Evolutionary conservation across 352 stramenopile genomes (phyloP), one percentile per base, ranked within the genome.

Genomic region (Peronospora farinosa): DNA sequence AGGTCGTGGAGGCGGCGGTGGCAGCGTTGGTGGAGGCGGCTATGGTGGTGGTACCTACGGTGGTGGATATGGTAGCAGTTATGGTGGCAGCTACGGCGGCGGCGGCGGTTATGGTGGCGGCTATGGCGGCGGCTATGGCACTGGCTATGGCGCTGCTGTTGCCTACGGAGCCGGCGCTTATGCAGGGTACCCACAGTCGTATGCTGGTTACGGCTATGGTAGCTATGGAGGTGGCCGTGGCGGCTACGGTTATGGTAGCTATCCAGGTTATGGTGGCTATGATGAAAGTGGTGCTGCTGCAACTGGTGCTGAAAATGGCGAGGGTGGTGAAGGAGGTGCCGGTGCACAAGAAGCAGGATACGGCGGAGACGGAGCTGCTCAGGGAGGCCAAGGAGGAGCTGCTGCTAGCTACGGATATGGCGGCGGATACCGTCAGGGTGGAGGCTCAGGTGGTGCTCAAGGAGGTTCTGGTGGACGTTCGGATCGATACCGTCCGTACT

Each of bases 401-500:
- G 42, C 48, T 51, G 39, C 21, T 16, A 40, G 48, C 36, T 74
- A 71, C 17, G 70, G 67, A 11, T 72, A 73, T 33, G 59, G 59
- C 42, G 47, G 71, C 39, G 57, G 67, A 27, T 88, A 88, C 44
- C 74, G 74, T 43, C 79, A 84, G 55, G 76, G 75, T n/a, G 70
- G 72, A 40, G 61, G 72, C 42, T 42, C 61, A 2, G 61, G 69
- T 47, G 61, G 60, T 28, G 65, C 54, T 36, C 74, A 74, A 61
- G 82, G 69, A 51, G 80, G 67, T 31, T 78, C 73, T 27, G 71
- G 73, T 36, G 74, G 74, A 25, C 71, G 78, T 48, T 87, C 81
- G 60, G 81, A 92, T 19, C 72, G 81, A 72, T 92, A 92, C 68
- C 81, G 81, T 54, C 81, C 81, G 41, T 92, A 92, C 65, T 92